Base-by-base conservation (phyloP, 805 yeast species). In the Saccharomycopsis synnaedendra region DNA sequence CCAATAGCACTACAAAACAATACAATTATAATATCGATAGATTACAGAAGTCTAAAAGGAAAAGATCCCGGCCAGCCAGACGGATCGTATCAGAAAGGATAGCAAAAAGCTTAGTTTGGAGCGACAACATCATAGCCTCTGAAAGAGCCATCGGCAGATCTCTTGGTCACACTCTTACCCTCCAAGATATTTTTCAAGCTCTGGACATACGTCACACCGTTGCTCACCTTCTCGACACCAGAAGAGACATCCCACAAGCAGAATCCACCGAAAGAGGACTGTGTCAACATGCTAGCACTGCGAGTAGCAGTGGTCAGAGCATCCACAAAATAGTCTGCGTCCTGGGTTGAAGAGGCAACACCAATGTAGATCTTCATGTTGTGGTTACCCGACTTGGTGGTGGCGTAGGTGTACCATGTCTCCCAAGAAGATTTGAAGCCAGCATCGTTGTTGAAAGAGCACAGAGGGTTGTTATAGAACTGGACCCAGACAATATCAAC, bases 401-500 rank as follows among this genome's bases (percentile, higher is more conserved):
- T 60, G 70, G 44, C 38, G 42, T 42, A 50, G 37, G 71, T 62
- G 42, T 39, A 71, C 86, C 86, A 81, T 42, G 73, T 65, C 5
- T 47, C 29, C 53, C 53, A 50, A 5, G 53, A 50, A 62, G 69
- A 75, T 31, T 72, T 72, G 69, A 79, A 85, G 19, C 55, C 57
- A 55, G 53, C 27, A 11, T 45, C 49, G 36, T 48, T 48, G 41
- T 45, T 48, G 40, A 48, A 48, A 32, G 49, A 48, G 34, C 52
- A 48, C 10, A 48, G 44, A 32, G 45, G 48, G 40, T 80, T 79
- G 67, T 80, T 79, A 68, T 79, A 80, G 63, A 80, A 80, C 64
- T 80, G 85, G 49, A 80, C 69, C 56, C 78, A 78, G 19, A 76
- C 75, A 56, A 73, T 76, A 58, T 80, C 84, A 52, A 80, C 62